Conservation (phyloP, 2,329 filamentous ascomycete genomes). For the Cryphonectria japonica region DNA sequence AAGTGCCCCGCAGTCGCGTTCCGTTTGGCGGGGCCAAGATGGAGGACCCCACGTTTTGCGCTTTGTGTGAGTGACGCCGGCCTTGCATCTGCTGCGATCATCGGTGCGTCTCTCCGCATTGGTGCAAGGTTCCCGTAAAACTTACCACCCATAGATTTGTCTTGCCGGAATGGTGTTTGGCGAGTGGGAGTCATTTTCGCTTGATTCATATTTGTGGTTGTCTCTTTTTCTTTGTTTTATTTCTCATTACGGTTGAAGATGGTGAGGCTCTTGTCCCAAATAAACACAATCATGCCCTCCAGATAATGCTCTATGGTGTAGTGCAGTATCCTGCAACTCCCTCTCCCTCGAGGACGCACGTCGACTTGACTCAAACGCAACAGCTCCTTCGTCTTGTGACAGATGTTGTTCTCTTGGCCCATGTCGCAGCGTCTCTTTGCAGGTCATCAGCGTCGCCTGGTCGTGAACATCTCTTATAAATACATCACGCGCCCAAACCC, state of each 20-base stretch:
- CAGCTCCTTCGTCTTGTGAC: neutral
- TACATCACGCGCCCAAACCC: constrained; percentile 10
- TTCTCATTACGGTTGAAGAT: constrained; percentile 28
- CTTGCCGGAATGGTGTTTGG: neutral
- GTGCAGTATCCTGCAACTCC: constrained; percentile 27
- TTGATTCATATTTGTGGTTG: neutral
- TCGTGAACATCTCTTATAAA: constrained; percentile 17
- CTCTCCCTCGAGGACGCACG: neutral
- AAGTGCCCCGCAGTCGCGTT: constrained; percentile 23
- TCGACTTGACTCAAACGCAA: constrained; percentile 1
- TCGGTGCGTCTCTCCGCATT: neutral
- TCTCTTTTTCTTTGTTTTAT: neutral
- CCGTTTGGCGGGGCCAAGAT: too few relatives aligned
- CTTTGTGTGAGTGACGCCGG: constrained; percentile 6
- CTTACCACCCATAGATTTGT: neutral
- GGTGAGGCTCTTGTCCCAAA: constrained; percentile 10
- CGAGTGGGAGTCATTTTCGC: neutral
- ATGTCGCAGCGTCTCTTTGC: constrained; percentile 9
- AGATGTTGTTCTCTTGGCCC: neutral
- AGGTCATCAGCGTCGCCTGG: constrained; percentile 6
- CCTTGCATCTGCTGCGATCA: constrained; percentile 17
- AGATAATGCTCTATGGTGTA: constrained; percentile 18
- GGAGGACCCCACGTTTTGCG: constrained; percentile 23
- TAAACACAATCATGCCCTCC: constrained; percentile 22
- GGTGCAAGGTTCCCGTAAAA: neutral